Evolutionary conservation across 2,329 filamentous ascomycete species (phyloP).

Genomic region (Davidsoniella eucalypti): DNA sequence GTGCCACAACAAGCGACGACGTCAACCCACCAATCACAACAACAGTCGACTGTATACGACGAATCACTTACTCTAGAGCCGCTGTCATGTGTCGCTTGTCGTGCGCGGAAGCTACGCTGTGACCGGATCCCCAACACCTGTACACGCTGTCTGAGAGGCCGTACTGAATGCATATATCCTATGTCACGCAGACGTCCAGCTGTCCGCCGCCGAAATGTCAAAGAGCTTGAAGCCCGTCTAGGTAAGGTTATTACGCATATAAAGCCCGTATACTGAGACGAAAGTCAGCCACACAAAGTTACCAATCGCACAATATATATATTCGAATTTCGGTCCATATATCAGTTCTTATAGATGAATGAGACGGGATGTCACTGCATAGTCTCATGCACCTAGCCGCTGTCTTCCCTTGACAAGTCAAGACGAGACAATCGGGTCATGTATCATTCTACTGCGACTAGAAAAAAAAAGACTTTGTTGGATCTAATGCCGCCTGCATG

Average conservation of each 20-base stretch:
- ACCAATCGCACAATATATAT: too few species aligned
- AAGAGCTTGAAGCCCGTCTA: conserved; percentile 72
- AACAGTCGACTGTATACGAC: neutral
- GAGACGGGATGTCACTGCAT: too few species aligned
- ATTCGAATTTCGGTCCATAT: too few species aligned
- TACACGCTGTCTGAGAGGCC: conserved; percentile 58
- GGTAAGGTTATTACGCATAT: conserved; percentile 32
- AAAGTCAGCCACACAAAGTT: too few species aligned
- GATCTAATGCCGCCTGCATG: too few species aligned
- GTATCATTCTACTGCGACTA: too few species aligned
- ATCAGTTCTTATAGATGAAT: too few species aligned
- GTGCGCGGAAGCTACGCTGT: conserved; percentile 73
- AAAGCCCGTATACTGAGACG: too few species aligned
- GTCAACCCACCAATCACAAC: neutral
- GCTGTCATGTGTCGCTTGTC: conserved; percentile 70
- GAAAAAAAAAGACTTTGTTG: too few species aligned
- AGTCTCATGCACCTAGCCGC: too few species aligned
- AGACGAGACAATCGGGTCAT: too few species aligned
- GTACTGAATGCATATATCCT: conserved; percentile 71
- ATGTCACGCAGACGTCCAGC: conserved; percentile 78
- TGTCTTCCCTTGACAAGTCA: too few species aligned
- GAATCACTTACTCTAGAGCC: conserved; percentile 20
- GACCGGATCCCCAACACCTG: conserved; percentile 68
- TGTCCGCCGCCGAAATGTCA: conserved; percentile 78
- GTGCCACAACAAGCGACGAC: neutral